Conservation (phyloP, 78 protist species). For the Trichosphaerium sp. region DNA sequence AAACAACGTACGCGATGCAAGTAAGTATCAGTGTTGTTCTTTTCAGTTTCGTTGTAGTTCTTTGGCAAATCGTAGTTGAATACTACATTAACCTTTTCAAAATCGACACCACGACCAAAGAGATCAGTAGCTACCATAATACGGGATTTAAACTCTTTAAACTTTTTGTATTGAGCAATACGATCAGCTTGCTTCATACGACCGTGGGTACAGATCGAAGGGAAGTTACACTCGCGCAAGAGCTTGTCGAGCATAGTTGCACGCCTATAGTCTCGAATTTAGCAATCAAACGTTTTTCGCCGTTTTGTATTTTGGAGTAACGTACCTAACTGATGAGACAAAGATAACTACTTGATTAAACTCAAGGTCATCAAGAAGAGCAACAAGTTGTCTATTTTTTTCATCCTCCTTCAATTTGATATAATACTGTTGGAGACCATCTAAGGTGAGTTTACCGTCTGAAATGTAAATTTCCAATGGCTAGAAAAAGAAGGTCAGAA, state of each 20-base stretch:
- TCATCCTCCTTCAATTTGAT: slow-evolving; percentile 72
- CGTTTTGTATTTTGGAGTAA: too few species aligned
- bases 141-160: slow-evolving; percentile 89
- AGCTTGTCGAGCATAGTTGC: slow-evolving; percentile 62
- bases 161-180: slow-evolving; percentile 57
- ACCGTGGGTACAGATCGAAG: slow-evolving; percentile 84
- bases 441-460: slow-evolving; percentile 91
- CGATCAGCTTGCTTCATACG: slow-evolving; percentile 69
- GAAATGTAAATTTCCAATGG: slow-evolving; percentile 90
- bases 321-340: slow-evolving; percentile 58
- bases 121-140: slow-evolving; percentile 97
- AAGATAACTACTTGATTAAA: slow-evolving; percentile 98
- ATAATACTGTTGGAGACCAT: slow-evolving; percentile 95
- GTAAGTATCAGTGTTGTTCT: slow-evolving; percentile 82
- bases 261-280: too few species aligned
- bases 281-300: too few species aligned
- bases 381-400: slow-evolving; percentile 86
- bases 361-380: slow-evolving; percentile 92
- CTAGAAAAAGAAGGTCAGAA: neutral
- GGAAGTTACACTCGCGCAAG: slow-evolving; percentile 79
- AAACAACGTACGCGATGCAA: slow-evolving; percentile 79
- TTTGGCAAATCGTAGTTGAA: slow-evolving; percentile 99
- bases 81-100: slow-evolving; percentile 95
- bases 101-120: slow-evolving; percentile 97
- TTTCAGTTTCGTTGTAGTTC: neutral